A percentile compares a stretch with the other conserved stretches of the same genome.
Conservation (phyloP, 2,329 filamentous ascomycete species). For the Talaromyces atroroseus region DNA sequence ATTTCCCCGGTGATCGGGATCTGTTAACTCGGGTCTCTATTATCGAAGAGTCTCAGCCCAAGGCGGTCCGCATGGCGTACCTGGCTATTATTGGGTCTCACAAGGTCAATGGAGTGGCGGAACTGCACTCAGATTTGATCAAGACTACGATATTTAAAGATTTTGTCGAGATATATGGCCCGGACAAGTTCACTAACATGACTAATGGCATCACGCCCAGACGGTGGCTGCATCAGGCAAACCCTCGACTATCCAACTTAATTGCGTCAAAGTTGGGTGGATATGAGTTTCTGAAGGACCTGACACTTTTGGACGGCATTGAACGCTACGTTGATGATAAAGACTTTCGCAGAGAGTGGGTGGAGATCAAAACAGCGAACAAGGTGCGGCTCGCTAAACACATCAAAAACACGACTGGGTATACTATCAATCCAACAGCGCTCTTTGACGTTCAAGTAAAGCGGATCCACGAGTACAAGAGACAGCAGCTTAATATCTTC, state of each 20-base stretch:
- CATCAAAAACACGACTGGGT: constrained; percentile 74
- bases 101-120: constrained; percentile 98
- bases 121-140: constrained; percentile 95
- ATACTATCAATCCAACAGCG: constrained; percentile 78
- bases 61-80: constrained; percentile 97
- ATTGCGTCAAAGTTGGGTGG: constrained; percentile 86
- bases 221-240: constrained; percentile 95
- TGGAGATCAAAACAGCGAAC: constrained; percentile 93
- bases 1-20: constrained; percentile 83
- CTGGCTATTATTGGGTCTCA: constrained; percentile 94
- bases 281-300: constrained; percentile 79
- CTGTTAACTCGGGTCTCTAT: constrained; percentile 85
- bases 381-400: constrained; percentile 88
- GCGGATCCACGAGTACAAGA: constrained; percentile 98
- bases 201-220: constrained; percentile 97
- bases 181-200: constrained; percentile 97
- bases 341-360: constrained; percentile 88
- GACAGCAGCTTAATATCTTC: constrained; percentile 98
- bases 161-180: constrained; percentile 90
- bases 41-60: constrained; percentile 92
- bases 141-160: constrained; percentile 99
- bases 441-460: constrained; percentile 98
- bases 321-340: constrained; percentile 81
- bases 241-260: constrained; percentile 82
- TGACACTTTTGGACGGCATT: constrained; percentile 79